phyloP scores from a whole-genome alignment of 139 green algal genomes.

The Chlamydomonas sphaeroides region DNA sequence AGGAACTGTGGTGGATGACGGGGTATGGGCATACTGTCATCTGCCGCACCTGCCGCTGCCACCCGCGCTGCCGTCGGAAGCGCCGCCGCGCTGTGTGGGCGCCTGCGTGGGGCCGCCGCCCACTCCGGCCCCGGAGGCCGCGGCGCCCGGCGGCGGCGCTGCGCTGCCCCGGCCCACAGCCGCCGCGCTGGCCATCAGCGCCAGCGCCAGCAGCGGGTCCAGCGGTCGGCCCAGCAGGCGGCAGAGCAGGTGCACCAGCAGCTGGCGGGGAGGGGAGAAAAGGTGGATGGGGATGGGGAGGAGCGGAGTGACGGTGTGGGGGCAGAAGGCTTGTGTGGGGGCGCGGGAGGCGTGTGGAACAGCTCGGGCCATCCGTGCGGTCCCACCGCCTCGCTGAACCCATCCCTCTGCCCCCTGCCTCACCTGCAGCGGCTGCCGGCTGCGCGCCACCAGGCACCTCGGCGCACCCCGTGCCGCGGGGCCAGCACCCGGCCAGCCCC shows the following conservation, averaged over 20 bases:
- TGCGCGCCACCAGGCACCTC: neutral
- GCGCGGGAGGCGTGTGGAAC: too few relatives aligned
- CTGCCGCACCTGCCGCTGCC: neutral
- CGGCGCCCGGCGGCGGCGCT: neutral
- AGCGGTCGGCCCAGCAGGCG: neutral
- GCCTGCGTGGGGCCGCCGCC: too few relatives aligned
- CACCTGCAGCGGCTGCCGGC: slow-evolving; percentile 9
- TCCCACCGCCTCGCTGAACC: too few relatives aligned
- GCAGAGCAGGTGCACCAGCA: slow-evolving; percentile 8
- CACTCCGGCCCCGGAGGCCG: too few relatives aligned
- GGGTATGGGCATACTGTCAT: too few relatives aligned
- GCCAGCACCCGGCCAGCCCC: neutral
- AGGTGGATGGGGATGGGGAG: too few relatives aligned
- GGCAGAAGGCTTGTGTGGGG: too few relatives aligned
- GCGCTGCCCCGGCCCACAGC: neutral
- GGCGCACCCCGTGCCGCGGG: neutral
- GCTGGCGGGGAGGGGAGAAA: neutral
- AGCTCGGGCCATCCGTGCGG: too few relatives aligned
- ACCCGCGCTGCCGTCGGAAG: too few relatives aligned
- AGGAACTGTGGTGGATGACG: too few relatives aligned
- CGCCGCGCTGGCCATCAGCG: slow-evolving; percentile 7
- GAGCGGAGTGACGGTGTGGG: too few relatives aligned
- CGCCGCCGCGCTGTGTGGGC: too few relatives aligned
- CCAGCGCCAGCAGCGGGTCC: slow-evolving; percentile 1
- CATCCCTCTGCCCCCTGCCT: neutral